These are phyloP conservation scores for Parsonsia alboflavescens DNA, from an alignment of 257 asterid species.

Conservation along the genomic window DNA sequence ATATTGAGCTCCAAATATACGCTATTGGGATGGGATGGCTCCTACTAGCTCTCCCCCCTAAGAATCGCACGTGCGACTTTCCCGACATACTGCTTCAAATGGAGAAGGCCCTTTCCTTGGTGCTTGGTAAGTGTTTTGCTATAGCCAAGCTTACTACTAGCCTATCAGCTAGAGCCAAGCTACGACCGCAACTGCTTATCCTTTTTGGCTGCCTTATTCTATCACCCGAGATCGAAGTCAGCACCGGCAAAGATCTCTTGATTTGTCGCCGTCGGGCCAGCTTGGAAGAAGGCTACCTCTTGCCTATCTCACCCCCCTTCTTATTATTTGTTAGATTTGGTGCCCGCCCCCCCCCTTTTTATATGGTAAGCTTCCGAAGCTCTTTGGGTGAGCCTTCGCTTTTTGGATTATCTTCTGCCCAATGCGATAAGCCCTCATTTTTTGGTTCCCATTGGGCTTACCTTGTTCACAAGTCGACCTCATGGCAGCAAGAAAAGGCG, in stretches of 20 bases:
- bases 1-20: background rate
- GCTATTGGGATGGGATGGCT: too few species aligned
- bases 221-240: too few species aligned
- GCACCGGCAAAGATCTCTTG: background rate
- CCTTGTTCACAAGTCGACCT: conserved; percentile 1
- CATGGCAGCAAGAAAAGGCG: background rate
- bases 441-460: conserved; percentile 1
- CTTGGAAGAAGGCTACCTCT: conserved; percentile 10
- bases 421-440: conserved; percentile 8
- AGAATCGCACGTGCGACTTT: conserved; percentile 11
- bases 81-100: too few species aligned
- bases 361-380: conserved; percentile 7
- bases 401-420: conserved; percentile 6
- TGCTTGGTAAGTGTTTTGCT: background rate
- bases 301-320: background rate
- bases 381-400: conserved; percentile 16
- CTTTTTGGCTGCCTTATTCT: background rate
- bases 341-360: conserved; percentile 3
- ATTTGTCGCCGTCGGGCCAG: background rate
- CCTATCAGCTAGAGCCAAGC: background rate
- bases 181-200: background rate
- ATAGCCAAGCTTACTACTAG: too few species aligned
- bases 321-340: background rate
- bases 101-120: conserved; percentile 22
- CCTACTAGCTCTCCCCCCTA: too few species aligned